These are phyloP conservation scores for Cordyceps javanica DNA, from an alignment of 2,329 filamentous ascomycete genomes.

Conservation along the genomic window DNA sequence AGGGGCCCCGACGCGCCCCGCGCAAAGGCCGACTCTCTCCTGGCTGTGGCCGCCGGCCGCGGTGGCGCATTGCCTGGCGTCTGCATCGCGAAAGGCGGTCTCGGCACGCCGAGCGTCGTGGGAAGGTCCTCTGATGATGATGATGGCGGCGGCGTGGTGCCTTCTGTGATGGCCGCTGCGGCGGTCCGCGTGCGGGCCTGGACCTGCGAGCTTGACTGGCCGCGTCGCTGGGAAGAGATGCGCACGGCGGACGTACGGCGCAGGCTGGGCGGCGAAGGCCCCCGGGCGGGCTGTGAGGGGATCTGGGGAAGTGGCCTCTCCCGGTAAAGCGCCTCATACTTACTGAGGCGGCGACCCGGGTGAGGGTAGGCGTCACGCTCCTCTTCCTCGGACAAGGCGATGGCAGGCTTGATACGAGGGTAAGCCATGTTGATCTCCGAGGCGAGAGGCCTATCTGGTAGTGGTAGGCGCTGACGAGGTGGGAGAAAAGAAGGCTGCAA, in stretches of 20 bases:
- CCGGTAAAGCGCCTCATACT: background rate
- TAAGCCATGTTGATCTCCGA: slow-evolving; percentile 2
- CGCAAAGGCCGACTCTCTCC: background rate
- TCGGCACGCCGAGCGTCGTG: background rate
- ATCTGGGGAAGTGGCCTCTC: slow-evolving; percentile 5
- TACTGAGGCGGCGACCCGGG: slow-evolving; percentile 10
- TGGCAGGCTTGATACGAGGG: slow-evolving; percentile 8
- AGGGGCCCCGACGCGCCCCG: slow-evolving; percentile 18
- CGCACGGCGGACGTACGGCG: background rate
- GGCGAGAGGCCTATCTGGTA: no score
- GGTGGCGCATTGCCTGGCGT: background rate
- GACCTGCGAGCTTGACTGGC: background rate
- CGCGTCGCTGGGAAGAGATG: background rate
- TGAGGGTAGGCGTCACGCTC: slow-evolving; percentile 10
- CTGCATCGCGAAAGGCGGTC: background rate
- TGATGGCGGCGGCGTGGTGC: no score
- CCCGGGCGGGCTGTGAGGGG: background rate
- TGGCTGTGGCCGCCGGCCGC: background rate
- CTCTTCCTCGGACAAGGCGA: slow-evolving; percentile 4
- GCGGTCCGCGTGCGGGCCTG: background rate
- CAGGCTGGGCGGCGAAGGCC: background rate
- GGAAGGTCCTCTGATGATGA: background rate
- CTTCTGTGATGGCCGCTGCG: no score
- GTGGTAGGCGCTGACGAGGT: background rate
- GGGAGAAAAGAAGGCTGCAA: no score